Evolutionary conservation across 495 filamentous ascomycete species (phyloP).

Genomic region (Penicillium maclennaniae): DNA sequence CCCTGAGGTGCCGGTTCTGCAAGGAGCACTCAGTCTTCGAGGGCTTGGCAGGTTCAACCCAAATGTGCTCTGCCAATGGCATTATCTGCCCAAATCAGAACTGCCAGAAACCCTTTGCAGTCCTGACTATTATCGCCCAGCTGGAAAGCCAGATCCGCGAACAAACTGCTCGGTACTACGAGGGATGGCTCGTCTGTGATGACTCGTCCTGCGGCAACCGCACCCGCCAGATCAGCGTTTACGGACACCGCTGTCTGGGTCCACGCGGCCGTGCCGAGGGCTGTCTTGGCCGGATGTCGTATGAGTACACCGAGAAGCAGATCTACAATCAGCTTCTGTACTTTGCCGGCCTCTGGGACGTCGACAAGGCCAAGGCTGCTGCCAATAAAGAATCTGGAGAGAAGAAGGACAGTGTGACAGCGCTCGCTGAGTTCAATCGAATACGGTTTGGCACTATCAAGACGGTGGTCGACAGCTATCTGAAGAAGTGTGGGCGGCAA

Average conservation of each 20-base stretch:
- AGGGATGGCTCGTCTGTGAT: slow-evolving; percentile 86
- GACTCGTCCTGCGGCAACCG: slow-evolving; percentile 81
- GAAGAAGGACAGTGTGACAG: slow-evolving; percentile 58
- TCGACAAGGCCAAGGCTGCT: slow-evolving; percentile 68
- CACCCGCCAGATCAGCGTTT: slow-evolving; percentile 87
- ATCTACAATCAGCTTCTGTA: slow-evolving; percentile 95
- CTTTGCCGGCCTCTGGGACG: slow-evolving; percentile 81
- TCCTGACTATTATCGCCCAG: slow-evolving; percentile 75
- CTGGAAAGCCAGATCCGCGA: slow-evolving; percentile 78
- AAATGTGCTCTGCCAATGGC: slow-evolving; percentile 65
- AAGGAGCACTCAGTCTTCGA: slow-evolving; percentile 67
- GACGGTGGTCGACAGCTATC: slow-evolving; percentile 76
- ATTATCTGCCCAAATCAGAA: slow-evolving; percentile 61
- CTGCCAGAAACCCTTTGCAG: slow-evolving; percentile 62
- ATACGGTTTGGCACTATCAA: slow-evolving; percentile 69
- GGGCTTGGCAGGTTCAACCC: slow-evolving; percentile 57
- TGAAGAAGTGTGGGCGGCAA: slow-evolving; percentile 89
- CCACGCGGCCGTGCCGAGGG: slow-evolving; percentile 75
- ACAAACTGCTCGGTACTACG: slow-evolving; percentile 79
- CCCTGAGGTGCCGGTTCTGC: slow-evolving; percentile 77
- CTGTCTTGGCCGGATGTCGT: slow-evolving; percentile 84
- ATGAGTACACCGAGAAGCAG: slow-evolving; percentile 81
- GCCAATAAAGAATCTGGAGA: slow-evolving; percentile 42
- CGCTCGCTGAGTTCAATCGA: slow-evolving; percentile 76
- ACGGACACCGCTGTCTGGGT: slow-evolving; percentile 84